Evolutionary conservation across 352 stramenopile genomes (phyloP).

Genomic region (Pythium insidiosum): DNA sequence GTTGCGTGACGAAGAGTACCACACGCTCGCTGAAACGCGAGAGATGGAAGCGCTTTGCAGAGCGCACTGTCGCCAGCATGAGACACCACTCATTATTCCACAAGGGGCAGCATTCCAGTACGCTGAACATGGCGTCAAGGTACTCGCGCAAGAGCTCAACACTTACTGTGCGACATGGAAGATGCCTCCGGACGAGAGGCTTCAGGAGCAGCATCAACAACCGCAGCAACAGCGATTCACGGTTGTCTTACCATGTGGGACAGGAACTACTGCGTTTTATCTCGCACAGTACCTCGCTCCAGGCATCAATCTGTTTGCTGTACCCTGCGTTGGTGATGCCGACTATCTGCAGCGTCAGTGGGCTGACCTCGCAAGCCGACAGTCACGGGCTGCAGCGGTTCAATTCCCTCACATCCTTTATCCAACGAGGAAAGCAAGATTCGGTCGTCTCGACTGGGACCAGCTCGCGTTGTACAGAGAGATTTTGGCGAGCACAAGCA

Average conservation of each 20-base stretch:
- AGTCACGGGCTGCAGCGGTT: not conserved
- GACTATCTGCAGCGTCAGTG: conserved; percentile 50
- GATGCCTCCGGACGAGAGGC: no score
- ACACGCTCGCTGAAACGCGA: conserved; percentile 29
- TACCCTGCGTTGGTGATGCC: conserved; percentile 67
- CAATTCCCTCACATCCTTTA: conserved; percentile 30
- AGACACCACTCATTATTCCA: conserved; percentile 35
- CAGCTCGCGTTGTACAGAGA: conserved; percentile 55
- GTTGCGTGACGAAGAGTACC: conserved; percentile 33
- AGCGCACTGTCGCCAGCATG: no score
- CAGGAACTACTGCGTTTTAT: conserved; percentile 74
- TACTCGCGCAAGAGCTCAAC: conserved; percentile 69
- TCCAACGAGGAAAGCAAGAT: conserved; percentile 48
- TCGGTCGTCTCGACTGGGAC: conserved; percentile 50
- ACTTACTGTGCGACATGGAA: conserved; percentile 23
- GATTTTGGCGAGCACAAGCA: conserved; percentile 36
- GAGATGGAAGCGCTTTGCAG: no score
- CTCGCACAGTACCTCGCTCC: conserved; percentile 57
- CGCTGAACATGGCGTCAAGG: conserved; percentile 43
- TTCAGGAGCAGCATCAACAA: conserved; percentile 12
- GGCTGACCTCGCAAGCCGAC: conserved; percentile 18
- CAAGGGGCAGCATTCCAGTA: conserved; percentile 63
- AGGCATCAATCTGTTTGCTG: conserved; percentile 33
- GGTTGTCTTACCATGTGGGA: conserved; percentile 67
- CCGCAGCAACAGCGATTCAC: conserved; percentile 19